Percentiles rank a stretch among this genome's conserved stretches.
phyloP scores from a whole-genome alignment of 1,284 basidiomycete genomes.

The Austropuccinia psidii region DNA sequence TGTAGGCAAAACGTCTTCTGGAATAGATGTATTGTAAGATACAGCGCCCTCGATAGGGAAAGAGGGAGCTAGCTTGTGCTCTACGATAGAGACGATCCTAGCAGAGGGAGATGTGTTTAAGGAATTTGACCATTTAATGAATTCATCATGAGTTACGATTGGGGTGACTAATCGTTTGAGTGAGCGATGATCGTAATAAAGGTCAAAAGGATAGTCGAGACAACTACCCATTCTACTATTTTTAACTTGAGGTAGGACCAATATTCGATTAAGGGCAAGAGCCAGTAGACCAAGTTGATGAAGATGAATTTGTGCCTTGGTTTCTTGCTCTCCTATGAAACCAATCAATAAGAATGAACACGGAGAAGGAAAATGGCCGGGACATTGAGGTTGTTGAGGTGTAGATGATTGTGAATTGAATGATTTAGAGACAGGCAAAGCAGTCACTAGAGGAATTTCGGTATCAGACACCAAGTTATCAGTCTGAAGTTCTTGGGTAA shows the following conservation, averaged over 20 bases:
- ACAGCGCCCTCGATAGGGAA: conserved; percentile 38
- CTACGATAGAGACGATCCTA: conserved; percentile 41
- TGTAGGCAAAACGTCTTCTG: too few species aligned
- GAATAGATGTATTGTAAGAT: conserved; percentile 41
- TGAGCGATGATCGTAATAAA: conserved; percentile 42
- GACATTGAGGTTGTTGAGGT: neutral
- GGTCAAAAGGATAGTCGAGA: conserved; percentile 43
- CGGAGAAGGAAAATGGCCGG: neutral
- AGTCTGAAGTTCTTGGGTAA: neutral
- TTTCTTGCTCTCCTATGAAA: conserved; percentile 44
- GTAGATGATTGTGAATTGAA: neutral
- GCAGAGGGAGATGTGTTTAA: conserved; percentile 40
- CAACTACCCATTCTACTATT: conserved; percentile 43
- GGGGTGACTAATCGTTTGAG: conserved; percentile 42
- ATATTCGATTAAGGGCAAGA: conserved; percentile 43
- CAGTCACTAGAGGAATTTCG: neutral
- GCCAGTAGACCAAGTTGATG: conserved; percentile 46
- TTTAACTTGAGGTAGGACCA: conserved; percentile 45
- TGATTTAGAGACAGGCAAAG: neutral
- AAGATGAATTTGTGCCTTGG: conserved; percentile 45
- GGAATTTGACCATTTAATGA: conserved; percentile 40
- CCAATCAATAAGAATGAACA: conserved; percentile 9
- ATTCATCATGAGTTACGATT: conserved; percentile 41
- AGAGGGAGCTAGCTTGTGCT: conserved; percentile 35
- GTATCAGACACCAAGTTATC: neutral